A percentile compares a stretch with the other conserved stretches of the same genome.
Conservation (phyloP, 352 stramenopile species). For the Phytophthora agathidicida region DNA sequence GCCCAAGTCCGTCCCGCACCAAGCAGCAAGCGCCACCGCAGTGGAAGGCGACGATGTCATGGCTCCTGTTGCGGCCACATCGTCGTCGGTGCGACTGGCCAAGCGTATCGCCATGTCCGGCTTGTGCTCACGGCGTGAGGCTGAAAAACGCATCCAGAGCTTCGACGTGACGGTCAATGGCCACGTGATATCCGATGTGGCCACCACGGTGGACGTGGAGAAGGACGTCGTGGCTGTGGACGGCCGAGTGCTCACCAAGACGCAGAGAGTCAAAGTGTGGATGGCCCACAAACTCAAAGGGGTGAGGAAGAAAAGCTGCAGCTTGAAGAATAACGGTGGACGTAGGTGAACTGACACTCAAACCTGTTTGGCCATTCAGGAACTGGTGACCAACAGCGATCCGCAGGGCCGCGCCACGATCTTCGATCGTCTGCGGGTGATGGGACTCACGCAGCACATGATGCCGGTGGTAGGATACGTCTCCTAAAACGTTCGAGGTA, state of each 20-base stretch:
- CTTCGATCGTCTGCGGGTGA: slow-evolving; percentile 84
- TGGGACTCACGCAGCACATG: slow-evolving; percentile 85
- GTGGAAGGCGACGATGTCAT: background rate
- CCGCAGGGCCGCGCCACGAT: slow-evolving; percentile 85
- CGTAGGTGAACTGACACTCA: background rate
- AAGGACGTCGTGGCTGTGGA: slow-evolving; percentile 66
- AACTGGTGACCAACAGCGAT: slow-evolving; percentile 83
- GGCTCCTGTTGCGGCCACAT: background rate
- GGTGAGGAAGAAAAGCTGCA: slow-evolving; percentile 55
- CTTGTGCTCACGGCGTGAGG: slow-evolving; percentile 82
- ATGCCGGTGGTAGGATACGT: slow-evolving; percentile 80
- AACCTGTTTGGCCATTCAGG: slow-evolving; percentile 35
- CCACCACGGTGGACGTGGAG: slow-evolving; percentile 57
- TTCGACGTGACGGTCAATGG: slow-evolving; percentile 84
- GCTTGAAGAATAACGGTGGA: background rate
- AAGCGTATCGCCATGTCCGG: slow-evolving; percentile 87
- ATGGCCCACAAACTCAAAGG: slow-evolving; percentile 89
- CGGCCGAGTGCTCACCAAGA: slow-evolving; percentile 46
- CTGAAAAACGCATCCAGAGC: slow-evolving; percentile 80
- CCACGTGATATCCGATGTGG: slow-evolving; percentile 56
- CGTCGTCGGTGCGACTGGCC: slow-evolving; percentile 57
- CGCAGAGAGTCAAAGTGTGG: slow-evolving; percentile 70
- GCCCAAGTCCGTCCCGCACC: slow-evolving; percentile 2
- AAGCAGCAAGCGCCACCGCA: background rate
- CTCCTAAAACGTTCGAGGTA: too few species aligned